Conservation (phyloP, 2,329 filamentous ascomycete species). For the Fusarium mundagurra region DNA sequence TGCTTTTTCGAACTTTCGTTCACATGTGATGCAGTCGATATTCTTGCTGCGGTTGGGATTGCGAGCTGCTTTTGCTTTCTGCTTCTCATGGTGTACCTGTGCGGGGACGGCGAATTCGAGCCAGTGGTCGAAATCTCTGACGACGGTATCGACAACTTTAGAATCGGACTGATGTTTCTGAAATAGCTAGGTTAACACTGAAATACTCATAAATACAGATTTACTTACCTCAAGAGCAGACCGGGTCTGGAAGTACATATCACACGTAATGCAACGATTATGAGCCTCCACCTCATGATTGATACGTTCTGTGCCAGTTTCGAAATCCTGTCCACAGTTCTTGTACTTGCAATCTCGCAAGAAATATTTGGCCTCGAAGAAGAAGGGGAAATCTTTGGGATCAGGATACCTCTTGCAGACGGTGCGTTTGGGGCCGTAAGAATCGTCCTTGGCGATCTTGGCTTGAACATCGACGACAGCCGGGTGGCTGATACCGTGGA, state of each 20-base stretch:
- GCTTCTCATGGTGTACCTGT: not conserved
- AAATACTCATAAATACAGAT: accelerated
- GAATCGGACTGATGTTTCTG: not conserved
- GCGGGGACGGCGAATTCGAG: not conserved
- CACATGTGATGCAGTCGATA: not conserved
- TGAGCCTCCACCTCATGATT: not conserved
- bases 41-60: not conserved
- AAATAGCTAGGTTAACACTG: accelerated
- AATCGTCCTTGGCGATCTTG: not conserved
- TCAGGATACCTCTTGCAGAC: not conserved
- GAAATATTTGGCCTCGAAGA: not conserved
- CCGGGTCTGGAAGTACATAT: not conserved
- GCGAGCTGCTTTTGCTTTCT: not conserved
- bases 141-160: not conserved
- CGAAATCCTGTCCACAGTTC: not conserved
- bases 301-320: not conserved
- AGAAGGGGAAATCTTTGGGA: not conserved
- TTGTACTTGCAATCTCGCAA: not conserved
- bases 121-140: not conserved
- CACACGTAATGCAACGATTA: not conserved
- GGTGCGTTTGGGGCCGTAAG: not conserved
- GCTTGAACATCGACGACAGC: not conserved
- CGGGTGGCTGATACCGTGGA: not conserved
- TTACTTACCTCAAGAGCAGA: not conserved
- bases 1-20: not conserved